Percentiles rank a stretch among this genome's conserved stretches.
phyloP scores from a whole-genome alignment of 257 asterid species.

The Gentiana dahurica region DNA sequence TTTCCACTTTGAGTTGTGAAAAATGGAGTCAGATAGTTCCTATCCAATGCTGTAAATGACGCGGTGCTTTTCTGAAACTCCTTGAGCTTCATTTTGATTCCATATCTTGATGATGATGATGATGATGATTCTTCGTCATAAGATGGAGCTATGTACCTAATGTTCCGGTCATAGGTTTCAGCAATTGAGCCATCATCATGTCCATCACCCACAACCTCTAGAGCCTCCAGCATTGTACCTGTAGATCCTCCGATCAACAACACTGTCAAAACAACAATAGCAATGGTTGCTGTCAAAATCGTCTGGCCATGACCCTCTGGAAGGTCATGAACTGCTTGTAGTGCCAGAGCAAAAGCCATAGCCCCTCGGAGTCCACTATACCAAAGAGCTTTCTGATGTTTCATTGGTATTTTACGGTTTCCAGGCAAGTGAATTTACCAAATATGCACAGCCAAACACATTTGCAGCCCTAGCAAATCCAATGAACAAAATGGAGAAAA shows the following conservation, averaged over 20 bases:
- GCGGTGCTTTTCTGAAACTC: slow-evolving; percentile 83
- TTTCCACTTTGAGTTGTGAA: slow-evolving; percentile 80
- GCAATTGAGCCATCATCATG: slow-evolving; percentile 41
- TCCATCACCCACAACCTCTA: slow-evolving; percentile 85
- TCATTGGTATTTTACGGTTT: slow-evolving; percentile 70
- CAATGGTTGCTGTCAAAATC: slow-evolving; percentile 97
- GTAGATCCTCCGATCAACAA: slow-evolving; percentile 98
- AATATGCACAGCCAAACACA: slow-evolving; percentile 93
- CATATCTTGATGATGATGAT: slow-evolving; percentile 52
- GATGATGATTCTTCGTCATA: slow-evolving; percentile 52
- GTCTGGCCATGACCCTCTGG: slow-evolving; percentile 99
- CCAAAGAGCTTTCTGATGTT: slow-evolving; percentile 99
- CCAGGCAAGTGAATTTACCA: slow-evolving; percentile 80
- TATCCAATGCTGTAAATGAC: slow-evolving; percentile 81
- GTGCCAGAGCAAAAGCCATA: slow-evolving; percentile 98
- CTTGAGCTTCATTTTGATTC: slow-evolving; percentile 87
- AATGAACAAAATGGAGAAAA: slow-evolving; percentile 95
- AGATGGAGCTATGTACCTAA: slow-evolving; percentile 68
- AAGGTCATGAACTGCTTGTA: slow-evolving; percentile 96
- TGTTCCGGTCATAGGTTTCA: slow-evolving; percentile 61
- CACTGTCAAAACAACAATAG: slow-evolving; percentile 90
- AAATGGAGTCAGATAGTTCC: slow-evolving; percentile 95
- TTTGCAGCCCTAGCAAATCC: slow-evolving; percentile 71
- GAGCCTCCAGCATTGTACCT: slow-evolving; percentile 96
- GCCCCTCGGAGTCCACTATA: slow-evolving; percentile 99